A percentile compares a stretch with the other conserved stretches of the same genome.
phyloP scores from a whole-genome alignment of 1,139 yeast genomes.

The Candida neerlandica region DNA sequence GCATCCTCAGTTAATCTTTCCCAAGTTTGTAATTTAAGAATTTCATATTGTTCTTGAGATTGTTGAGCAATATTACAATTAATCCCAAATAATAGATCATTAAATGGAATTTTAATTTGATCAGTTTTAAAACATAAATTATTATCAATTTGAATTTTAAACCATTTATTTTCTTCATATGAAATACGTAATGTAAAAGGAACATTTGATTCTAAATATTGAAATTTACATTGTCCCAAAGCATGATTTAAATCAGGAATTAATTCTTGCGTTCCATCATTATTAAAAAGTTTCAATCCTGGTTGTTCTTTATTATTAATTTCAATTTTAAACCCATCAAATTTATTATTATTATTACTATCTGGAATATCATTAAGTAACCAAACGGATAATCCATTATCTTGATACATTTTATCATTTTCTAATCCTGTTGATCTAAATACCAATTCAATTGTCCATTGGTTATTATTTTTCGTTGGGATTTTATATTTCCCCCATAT shows the following conservation, averaged over 20 bases:
- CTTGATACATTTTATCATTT: conserved; percentile 28
- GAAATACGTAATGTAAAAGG: conserved; percentile 70
- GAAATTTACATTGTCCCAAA: conserved; percentile 59
- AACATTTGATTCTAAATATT: conserved; percentile 66
- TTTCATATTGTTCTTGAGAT: conserved; percentile 60
- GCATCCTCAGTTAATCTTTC: conserved; percentile 56
- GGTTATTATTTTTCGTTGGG: conserved; percentile 31
- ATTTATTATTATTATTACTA: too few relatives aligned
- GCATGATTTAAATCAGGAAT: conserved; percentile 31
- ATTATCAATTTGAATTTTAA: conserved; percentile 71
- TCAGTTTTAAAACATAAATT: conserved; percentile 69
- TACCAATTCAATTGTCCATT: conserved; percentile 64
- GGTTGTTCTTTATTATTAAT: conserved; percentile 51
- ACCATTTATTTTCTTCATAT: conserved; percentile 42
- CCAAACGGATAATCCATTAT: conserved; percentile 58
- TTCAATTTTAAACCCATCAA: conserved; percentile 63
- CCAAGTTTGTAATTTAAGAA: conserved; percentile 58
- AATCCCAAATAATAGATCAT: conserved; percentile 50
- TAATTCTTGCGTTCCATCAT: conserved; percentile 52
- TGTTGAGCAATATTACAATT: conserved; percentile 42
- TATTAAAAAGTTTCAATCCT: conserved; percentile 57
- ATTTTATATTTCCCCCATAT: conserved; percentile 50
- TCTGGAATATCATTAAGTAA: conserved; percentile 33
- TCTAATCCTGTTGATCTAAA: conserved; percentile 57
- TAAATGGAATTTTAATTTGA: conserved; percentile 41